Base-by-base conservation (phyloP, 495 filamentous ascomycete genomes). In the Neurospora sp. region DNA sequence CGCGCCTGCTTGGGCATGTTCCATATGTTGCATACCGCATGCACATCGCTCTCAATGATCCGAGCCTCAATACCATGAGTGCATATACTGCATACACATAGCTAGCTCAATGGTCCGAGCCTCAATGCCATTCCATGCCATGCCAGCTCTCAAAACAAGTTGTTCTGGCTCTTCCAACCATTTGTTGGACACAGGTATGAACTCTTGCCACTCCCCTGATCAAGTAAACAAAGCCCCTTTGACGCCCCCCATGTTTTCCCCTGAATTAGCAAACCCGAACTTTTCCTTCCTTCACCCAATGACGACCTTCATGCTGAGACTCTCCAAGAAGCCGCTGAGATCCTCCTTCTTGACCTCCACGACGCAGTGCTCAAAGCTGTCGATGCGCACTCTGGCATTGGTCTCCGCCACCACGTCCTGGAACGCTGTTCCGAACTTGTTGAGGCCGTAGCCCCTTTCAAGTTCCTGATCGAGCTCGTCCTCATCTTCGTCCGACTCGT, bases 281-380 rank as follows among this genome's bases (percentile, higher is more conserved):
- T 37, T 66, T 66, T 66, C 27, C 54, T 18, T 62, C 14, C 69
- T 42, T 82, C 84, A 97, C 62, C 95, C 95, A 71, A 98, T 90
- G 14, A 98, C 94, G 79, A 90, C 90, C 86, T 94, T 95, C 88
- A 94, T 90, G 80, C 94, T 97, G 80, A 99, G 80, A 69, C 91
- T 89, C 84, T 98, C 96, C 75, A 99, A 85, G 81, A 99, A 99
- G 12, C 91, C 93, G 23, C 90, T 88, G 39, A 99, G 85, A 82
- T 98, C 95, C 79, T 99, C 96, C 83, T 97, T 97, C 84, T 91
- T 89, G 39, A 99, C 96, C 83, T 98, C 96, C 69, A 98, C 94
- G 11, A 98, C 96, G 76, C 93, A 97, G 80, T 97, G 92, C 83
- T 99, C 96, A 81, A 99, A 99, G 82, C 92, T 94, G 80, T 99